Base-by-base conservation (phyloP, 345 rosid species). In the Carallia brachiata region DNA sequence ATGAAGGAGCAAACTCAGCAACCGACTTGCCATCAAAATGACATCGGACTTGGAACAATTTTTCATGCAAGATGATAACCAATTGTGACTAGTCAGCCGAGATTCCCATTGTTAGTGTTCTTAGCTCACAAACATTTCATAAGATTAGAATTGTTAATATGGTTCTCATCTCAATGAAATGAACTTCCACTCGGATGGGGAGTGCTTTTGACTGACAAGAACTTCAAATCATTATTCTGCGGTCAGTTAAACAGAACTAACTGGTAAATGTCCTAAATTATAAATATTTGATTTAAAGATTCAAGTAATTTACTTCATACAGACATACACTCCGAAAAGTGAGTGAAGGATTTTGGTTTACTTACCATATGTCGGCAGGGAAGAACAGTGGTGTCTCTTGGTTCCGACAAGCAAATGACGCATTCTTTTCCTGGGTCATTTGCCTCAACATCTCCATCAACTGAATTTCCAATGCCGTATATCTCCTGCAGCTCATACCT, bases 341-440 rank as follows among this genome's bases (percentile, higher is more conserved):
- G 53, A 71, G 5, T 19, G 5, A 63, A 23, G 17, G 44, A 47
- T 23, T 75, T 52, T 23, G 23, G 23, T 40, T 40, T 73, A 39
- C 71, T 84, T 73, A 96, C 98, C 99, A 96, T 89, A 80, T 96
- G 99, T 55, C 99, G 84, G 82, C 99, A 96, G 15, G 98, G 99
- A 82, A 96, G 96, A 73, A 96, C 96, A 19, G 97, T 83, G 0
- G 96, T 96, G 77, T 92, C 95, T 36, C 90, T 86, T 56, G 95
- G 95, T 73, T 96, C 99, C 10, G 99, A 90, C 67, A 96, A 76
- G 88, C 99, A 96, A 67, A 92, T 96, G 60, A 90, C 97, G 0
- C 99, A 96, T 80, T 96, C 99, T 74, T 96, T 96, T 27, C 97
- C 97, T 0, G 87, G 83, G 59, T 96, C 98, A 77, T 85, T 90